These are phyloP conservation scores for Obba rivulosa DNA, from an alignment of 768 basidiomycete genomes.

Conservation along the genomic window DNA sequence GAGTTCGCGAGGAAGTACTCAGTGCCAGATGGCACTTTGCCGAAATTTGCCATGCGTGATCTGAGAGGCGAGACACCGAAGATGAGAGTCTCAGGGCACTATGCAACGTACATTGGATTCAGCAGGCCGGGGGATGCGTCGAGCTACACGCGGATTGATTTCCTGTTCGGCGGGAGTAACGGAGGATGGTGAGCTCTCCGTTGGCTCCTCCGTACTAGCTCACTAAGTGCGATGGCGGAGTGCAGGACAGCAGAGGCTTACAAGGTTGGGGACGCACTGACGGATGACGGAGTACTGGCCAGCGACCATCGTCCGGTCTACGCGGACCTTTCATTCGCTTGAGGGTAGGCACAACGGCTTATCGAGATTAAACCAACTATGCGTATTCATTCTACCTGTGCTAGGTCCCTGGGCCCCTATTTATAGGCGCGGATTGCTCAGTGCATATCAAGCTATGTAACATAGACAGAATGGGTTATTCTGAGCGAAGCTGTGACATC, in stretches of 20 bases:
- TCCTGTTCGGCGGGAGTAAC: slow-evolving; percentile 46
- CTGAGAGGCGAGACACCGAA: slow-evolving; percentile 37
- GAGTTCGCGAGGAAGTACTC: slow-evolving; percentile 39
- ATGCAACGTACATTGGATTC: slow-evolving; percentile 51
- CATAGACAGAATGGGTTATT: no score
- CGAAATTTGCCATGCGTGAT: slow-evolving; percentile 39
- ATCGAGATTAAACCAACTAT: no score
- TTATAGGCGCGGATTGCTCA: no score
- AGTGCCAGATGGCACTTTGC: slow-evolving; percentile 26
- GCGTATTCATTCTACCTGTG: no score
- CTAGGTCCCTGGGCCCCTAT: no score
- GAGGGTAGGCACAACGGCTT: no score
- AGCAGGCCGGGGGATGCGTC: slow-evolving; percentile 32
- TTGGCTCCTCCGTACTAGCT: background rate
- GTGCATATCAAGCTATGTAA: no score
- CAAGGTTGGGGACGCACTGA: slow-evolving; percentile 35
- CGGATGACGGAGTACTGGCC: slow-evolving; percentile 46
- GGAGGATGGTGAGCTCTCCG: slow-evolving; percentile 36
- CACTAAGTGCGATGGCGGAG: background rate
- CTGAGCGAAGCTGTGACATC: no score
- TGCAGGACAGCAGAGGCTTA: slow-evolving; percentile 33
- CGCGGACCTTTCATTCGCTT: no score
- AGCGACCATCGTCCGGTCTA: slow-evolving; percentile 59
- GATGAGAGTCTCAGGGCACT: slow-evolving; percentile 36
- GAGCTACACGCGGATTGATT: slow-evolving; percentile 42